Base-by-base conservation (phyloP, 1,284 basidiomycete species). In the Cutaneotrichosporon sp. region DNA sequence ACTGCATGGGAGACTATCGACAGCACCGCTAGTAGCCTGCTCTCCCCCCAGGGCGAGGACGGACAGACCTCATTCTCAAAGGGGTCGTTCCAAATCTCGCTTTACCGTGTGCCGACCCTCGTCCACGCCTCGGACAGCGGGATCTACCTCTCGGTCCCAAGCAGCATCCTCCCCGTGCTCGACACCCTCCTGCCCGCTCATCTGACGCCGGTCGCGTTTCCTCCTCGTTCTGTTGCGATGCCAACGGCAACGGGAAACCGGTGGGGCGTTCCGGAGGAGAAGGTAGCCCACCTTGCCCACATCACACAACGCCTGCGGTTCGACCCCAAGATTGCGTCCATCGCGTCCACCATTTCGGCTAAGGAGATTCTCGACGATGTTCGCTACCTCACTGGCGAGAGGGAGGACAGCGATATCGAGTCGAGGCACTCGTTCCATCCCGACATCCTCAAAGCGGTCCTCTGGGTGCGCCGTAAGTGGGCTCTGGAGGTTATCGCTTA, bases 381-480 rank as follows among this genome's bases (percentile, higher is more conserved):
- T 47, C 84, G 86, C 53, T 92, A 85, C 75, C 85, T 95, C 61
- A 92, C 91, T 1, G 91, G 91, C 59, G 92, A 94, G 77, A 87
- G 87, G 66, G 82, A 80, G 38, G 59, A 54, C 34, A 75, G 73
- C 54, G 72, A 70, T 27, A 89, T 93, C 64, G 71, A 86, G 33
- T 87, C 87, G 1, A 83, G 92, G 16, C 90, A 93, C 72, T 90
- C 89, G 8, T 94, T 93, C 78, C 82, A 87, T 0, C 67, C 80
- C 2, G 91, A 89, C 5, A 86, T 89, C 4, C 76, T 82, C 8
- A 79, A 83, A 18, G 91, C 92, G 20, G 90, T 90, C 0, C 73
- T 82, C 14, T 95, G 90, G 90, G 82, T 94, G 64, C 87, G 87
- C 78, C 79, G 80, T 38, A 81, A 82, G 60, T 29, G 4, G 14